Percentiles rank a stretch among this genome's conserved stretches.
phyloP scores from a whole-genome alignment of 129 eudicot species.

The Cynara cardunculus region DNA sequence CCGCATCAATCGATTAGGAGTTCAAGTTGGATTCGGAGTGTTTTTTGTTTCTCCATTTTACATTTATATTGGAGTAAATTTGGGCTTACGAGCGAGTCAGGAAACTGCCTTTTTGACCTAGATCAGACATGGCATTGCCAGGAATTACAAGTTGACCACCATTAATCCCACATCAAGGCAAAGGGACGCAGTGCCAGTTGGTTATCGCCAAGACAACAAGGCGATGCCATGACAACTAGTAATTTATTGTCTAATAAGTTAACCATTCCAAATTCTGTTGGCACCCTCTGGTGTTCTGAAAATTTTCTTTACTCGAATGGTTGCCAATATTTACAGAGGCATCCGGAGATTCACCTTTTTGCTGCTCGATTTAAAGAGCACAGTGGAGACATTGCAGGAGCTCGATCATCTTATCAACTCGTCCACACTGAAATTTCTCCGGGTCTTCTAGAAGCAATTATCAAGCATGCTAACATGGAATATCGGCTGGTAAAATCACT shows the following conservation, averaged over 20 bases:
- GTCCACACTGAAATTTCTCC: conserved; percentile 94
- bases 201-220: too few relatives aligned
- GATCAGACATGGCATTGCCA: too few relatives aligned
- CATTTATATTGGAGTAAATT: too few relatives aligned
- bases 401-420: conserved; percentile 92
- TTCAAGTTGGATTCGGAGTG: background rate
- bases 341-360: conserved; percentile 97
- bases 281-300: background rate
- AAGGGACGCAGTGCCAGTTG: too few relatives aligned
- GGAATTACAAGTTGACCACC: too few relatives aligned
- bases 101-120: too few relatives aligned
- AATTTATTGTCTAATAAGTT: background rate
- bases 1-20: too few relatives aligned
- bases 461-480: conserved; percentile 98
- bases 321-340: conserved; percentile 59
- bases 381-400: conserved; percentile 70
- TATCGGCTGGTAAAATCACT: conserved; percentile 63
- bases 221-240: background rate
- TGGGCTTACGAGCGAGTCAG: too few relatives aligned
- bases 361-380: conserved; percentile 84
- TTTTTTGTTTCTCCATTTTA: too few relatives aligned
- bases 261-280: background rate
- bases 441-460: conserved; percentile 90
- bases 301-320: conserved; percentile 15
- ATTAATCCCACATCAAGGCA: too few relatives aligned